Percentiles rank a stretch among this genome's conserved stretches.
Evolutionary conservation across 352 stramenopile species (phyloP).

Genomic region (Stephanocyclus meneghinianus): DNA sequence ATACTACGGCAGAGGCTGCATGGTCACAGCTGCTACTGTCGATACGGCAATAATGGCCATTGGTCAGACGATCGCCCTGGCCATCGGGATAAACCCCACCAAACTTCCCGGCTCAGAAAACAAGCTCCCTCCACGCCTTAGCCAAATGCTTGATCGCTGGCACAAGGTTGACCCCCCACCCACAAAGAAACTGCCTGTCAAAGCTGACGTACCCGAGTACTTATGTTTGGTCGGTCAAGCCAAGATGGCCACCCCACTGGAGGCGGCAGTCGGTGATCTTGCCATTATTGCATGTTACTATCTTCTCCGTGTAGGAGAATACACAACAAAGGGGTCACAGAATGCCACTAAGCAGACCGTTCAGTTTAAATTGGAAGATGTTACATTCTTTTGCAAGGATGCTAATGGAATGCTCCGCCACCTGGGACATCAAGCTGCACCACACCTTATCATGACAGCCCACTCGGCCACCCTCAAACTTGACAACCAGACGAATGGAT

Average conservation of each 20-base stretch:
- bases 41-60: conserved; percentile 14
- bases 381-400: conserved; percentile 14
- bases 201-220: conserved; percentile 26
- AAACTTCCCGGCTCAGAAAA: background rate
- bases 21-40: conserved; percentile 12
- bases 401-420: background rate
- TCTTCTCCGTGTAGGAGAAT: conserved; percentile 19
- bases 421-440: background rate
- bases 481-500: background rate
- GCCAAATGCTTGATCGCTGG: conserved; percentile 25
- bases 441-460: too few species aligned
- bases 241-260: background rate
- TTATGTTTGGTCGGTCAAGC: background rate
- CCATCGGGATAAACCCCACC: too few species aligned
- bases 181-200: conserved; percentile 10
- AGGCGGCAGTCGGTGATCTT: conserved; percentile 2
- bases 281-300: conserved; percentile 21
- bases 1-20: conserved; percentile 8
- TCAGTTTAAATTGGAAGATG: conserved; percentile 20
- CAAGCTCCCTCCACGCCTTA: background rate
- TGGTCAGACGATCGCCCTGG: conserved; percentile 3
- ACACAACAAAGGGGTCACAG: conserved; percentile 5
- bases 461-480: too few species aligned
- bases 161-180: conserved; percentile 16
- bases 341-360: conserved; percentile 13